These are phyloP conservation scores for Scutellaria minor DNA, from an alignment of 257 asterid species.

Conservation along the genomic window DNA sequence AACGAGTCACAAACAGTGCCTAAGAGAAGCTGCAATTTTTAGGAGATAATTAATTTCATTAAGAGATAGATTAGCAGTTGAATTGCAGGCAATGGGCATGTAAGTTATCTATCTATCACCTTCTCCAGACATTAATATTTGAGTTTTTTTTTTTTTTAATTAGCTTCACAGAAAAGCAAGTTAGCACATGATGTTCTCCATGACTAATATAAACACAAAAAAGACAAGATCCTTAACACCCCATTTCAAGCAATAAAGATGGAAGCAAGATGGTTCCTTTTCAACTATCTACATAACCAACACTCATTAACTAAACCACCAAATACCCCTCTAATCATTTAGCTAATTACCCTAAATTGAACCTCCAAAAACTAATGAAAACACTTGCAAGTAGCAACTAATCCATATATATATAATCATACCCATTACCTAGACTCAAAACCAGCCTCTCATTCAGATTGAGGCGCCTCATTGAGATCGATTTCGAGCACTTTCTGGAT, in stretches of 20 bases:
- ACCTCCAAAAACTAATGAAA: not conserved
- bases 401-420: slow-evolving; percentile 11
- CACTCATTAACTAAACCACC: too few species aligned
- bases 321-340: not conserved
- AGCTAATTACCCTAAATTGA: not conserved
- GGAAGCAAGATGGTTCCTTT: slow-evolving; percentile 32
- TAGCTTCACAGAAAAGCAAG: slow-evolving; percentile 33
- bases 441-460: slow-evolving; percentile 35
- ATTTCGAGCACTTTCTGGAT: slow-evolving; percentile 34
- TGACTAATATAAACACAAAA: slow-evolving; percentile 13
- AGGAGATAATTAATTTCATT: too few species aligned
- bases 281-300: slow-evolving; percentile 3
- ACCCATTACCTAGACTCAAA: slow-evolving; percentile 29
- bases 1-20: too few species aligned
- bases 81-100: not conserved
- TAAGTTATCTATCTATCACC: not conserved
- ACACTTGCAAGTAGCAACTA: too few species aligned
- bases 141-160: not conserved
- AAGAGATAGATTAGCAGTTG: too few species aligned
- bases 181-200: slow-evolving; percentile 29
- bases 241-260: slow-evolving; percentile 28
- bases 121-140: not conserved
- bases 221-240: slow-evolving; percentile 25
- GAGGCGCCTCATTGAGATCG: slow-evolving; percentile 63
- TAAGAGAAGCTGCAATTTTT: too few species aligned